Percentiles rank a stretch among this genome's conserved stretches.
Conservation (phyloP, 345 rosid genomes). For the Eucalyptus sp. region DNA sequence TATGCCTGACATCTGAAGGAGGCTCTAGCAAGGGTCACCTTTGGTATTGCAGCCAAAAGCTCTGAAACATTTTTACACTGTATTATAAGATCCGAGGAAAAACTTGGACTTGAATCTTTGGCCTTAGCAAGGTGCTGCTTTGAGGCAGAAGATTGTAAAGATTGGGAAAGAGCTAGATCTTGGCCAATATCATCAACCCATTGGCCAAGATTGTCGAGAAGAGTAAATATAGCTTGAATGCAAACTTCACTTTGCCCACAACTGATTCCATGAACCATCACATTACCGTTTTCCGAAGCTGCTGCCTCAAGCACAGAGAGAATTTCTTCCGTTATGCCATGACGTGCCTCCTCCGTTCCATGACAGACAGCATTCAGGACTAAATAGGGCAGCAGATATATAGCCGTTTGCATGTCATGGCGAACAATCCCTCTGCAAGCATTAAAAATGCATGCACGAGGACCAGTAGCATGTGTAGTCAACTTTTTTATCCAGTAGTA, state of each 20-base stretch:
- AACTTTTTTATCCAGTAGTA: constrained; percentile 75
- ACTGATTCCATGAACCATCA: constrained; percentile 33
- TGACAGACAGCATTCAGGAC: constrained; percentile 86
- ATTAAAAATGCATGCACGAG: constrained; percentile 76
- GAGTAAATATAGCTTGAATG: constrained; percentile 89
- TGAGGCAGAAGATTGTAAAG: constrained; percentile 39
- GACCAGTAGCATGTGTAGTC: constrained; percentile 79
- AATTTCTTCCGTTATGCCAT: constrained; percentile 76
- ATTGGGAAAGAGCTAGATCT: constrained; percentile 69
- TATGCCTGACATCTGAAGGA: constrained; percentile 90
- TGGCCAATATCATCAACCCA: constrained; percentile 94
- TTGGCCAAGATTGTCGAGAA: constrained; percentile 97
- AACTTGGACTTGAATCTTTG: constrained; percentile 39
- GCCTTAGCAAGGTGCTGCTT: constrained; percentile 52
- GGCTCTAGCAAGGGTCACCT: constrained; percentile 85
- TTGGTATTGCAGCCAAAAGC: constrained; percentile 79
- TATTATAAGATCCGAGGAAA: constrained; percentile 37
- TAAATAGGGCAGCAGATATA: constrained; percentile 82
- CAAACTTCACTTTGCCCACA: constrained; percentile 89
- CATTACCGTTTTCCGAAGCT: constrained; percentile 58
- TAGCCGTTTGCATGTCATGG: constrained; percentile 91
- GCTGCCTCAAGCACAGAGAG: constrained; percentile 87
- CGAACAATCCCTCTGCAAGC: constrained; percentile 97
- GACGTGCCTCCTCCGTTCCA: constrained; percentile 76
- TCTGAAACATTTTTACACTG: constrained; percentile 85